Base-by-base conservation (phyloP, 495 filamentous ascomycete species). In the Arthonia radiata region DNA sequence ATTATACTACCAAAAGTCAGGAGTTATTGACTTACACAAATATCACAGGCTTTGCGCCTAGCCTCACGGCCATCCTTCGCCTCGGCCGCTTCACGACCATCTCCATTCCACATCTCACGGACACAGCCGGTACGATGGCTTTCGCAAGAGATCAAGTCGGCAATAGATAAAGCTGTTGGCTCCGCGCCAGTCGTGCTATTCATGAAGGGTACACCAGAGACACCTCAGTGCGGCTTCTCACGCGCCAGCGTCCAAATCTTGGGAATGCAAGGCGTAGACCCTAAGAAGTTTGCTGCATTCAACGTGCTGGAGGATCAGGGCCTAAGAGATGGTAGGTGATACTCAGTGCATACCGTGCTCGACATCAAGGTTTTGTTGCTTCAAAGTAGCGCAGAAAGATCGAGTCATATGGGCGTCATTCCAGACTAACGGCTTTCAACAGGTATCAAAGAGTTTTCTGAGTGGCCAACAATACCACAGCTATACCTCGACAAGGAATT, bases 361-460 rank as follows among this genome's bases (percentile, higher is more conserved):
- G 19, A 22, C 19, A 7, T 7, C 6, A 6, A 6, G 19, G 18
- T 34, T 15, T 34, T 23, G 29, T 31, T 13, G 29, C 31, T 28
- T 4, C 30, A 22, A 28, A n/a, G n/a, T n/a, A n/a, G n/a, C n/a
- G n/a, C n/a, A n/a, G n/a, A n/a, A n/a, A n/a, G n/a, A n/a, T n/a
- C n/a, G n/a, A n/a, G n/a, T n/a, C n/a, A n/a, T n/a, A n/a, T n/a
- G n/a, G n/a, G n/a, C n/a, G n/a, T n/a, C n/a, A n/a, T n/a, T n/a
- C n/a, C n/a, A n/a, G n/a, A n/a, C n/a, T n/a, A n/a, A n/a, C n/a
- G n/a, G n/a, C n/a, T n/a, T n/a, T n/a, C n/a, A 24, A 30, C 31
- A 92, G 82, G 89, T 23, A 83, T 97, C 49, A 97, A 97, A 47
- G 82, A 97, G 46, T 97, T 79, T 57, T 90, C 80, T 3, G 83